phyloP scores from a whole-genome alignment of 352 stramenopile species.

The Aphanomyces stellatus region DNA sequence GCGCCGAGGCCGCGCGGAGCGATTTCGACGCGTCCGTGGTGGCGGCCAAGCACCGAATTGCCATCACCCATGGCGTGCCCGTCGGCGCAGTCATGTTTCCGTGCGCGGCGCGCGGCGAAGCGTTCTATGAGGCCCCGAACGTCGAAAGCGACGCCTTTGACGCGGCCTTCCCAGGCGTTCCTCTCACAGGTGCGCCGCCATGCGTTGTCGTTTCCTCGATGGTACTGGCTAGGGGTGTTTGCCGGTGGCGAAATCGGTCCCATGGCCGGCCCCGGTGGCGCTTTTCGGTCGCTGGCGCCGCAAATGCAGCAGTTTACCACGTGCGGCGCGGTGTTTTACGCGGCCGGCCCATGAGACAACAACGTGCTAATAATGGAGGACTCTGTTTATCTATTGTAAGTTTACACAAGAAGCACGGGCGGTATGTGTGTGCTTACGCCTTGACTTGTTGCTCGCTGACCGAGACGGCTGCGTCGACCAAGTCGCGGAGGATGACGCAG shows the following conservation, averaged over 20 bases:
- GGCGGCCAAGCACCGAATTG: conserved; percentile 2
- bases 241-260: conserved; percentile 32
- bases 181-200: conserved; percentile 27
- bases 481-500: conserved; percentile 69
- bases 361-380: not conserved
- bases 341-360: not conserved
- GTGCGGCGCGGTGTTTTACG: conserved; percentile 37
- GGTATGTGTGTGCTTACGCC: conserved; percentile 21
- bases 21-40: conserved; percentile 24
- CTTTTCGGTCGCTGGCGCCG: conserved; percentile 1
- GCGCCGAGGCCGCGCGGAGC: conserved; percentile 14
- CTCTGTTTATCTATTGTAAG: conserved; percentile 9
- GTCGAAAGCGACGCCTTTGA: conserved; percentile 23
- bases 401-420: too few species aligned
- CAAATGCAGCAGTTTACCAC: conserved; percentile 40
- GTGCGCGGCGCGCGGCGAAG: conserved; percentile 28
- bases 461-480: conserved; percentile 60
- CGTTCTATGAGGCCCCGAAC: conserved; percentile 23
- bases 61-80: conserved; percentile 4
- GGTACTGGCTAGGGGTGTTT: conserved; percentile 32
- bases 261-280: conserved; percentile 25
- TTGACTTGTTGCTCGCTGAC: conserved; percentile 30
- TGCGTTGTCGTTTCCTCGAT: too few species aligned
- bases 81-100: conserved; percentile 30
- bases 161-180: conserved; percentile 23